Evolutionary conservation across 2,329 filamentous ascomycete genomes (phyloP).

Genomic region (Stylonectria norvegica): DNA sequence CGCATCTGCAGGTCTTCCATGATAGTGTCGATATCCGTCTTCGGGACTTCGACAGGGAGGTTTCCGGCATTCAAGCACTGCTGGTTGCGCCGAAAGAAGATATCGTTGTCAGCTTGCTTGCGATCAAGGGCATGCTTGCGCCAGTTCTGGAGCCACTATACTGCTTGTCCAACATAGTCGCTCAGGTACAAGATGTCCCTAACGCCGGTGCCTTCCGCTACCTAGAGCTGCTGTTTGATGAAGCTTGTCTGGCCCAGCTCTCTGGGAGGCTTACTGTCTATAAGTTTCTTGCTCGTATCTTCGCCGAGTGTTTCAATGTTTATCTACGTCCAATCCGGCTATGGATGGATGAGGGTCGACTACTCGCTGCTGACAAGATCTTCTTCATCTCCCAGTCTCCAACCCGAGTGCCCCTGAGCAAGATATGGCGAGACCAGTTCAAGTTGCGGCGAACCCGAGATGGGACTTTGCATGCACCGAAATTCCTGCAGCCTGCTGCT

Average conservation of each 20-base stretch:
- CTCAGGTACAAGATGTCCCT: slow-evolving; percentile 49
- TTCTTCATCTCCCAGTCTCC: slow-evolving; percentile 71
- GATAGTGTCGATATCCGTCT: slow-evolving; percentile 59
- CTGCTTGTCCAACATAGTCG: slow-evolving; percentile 59
- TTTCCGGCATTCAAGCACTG: slow-evolving; percentile 58
- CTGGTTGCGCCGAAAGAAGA: slow-evolving; percentile 54
- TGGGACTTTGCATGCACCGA: slow-evolving; percentile 64
- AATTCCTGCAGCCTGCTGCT: slow-evolving; percentile 68
- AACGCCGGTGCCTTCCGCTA: slow-evolving; percentile 63
- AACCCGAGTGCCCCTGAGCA: slow-evolving; percentile 55
- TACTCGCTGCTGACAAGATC: slow-evolving; percentile 61
- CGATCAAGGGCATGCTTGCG: slow-evolving; percentile 56
- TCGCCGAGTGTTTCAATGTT: slow-evolving; percentile 76
- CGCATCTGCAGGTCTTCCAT: slow-evolving; percentile 69
- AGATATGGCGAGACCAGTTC: slow-evolving; percentile 76
- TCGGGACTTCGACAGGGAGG: slow-evolving; percentile 51
- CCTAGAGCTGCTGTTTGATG: slow-evolving; percentile 73
- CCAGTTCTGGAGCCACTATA: slow-evolving; percentile 53
- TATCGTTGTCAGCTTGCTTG: slow-evolving; percentile 63
- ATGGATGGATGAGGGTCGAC: slow-evolving; percentile 81
- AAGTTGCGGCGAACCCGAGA: slow-evolving; percentile 59
- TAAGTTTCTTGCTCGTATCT: slow-evolving; percentile 61
- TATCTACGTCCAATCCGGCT: slow-evolving; percentile 75
- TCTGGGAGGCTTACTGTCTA: slow-evolving; percentile 62
- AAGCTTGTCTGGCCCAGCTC: slow-evolving; percentile 66